Evolutionary conservation across 2,329 filamentous ascomycete genomes (phyloP), one percentile per base, ranked within the genome.

Genomic region (Aspergillus clavatus): DNA sequence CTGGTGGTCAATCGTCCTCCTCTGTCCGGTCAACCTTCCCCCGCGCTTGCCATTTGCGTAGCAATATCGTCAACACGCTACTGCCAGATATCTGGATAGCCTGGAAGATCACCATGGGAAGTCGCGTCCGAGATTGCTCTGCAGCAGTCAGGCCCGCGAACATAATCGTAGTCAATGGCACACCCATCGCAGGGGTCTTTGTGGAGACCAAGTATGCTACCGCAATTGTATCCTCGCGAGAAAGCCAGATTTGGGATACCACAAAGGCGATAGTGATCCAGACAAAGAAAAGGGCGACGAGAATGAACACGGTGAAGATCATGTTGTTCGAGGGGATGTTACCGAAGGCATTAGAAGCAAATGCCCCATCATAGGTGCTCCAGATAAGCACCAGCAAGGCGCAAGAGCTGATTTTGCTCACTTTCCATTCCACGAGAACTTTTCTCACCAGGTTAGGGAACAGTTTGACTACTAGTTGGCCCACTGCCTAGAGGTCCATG

Each of bases 201-300:
- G 81, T 82, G 0, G 82, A 81, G 39, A 79, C 80, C 55, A 81
- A 84, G 61, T 85, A 84, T 54, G 81, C 84, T 14, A 84, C 77
- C 0, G 82, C 80, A 38, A 85, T 74, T 1, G 81, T 76, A 52
- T 84, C 78, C 46, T 76, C 73, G 44, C 72, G 74, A 1, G 72
- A 67, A 61, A 83, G 72, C 63, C 73, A 79, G 62, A 0, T n/a
- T 29, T n/a, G 27, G 12, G 69, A 71, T 0, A 78, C 63, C 31
- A 62, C 69, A 56, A 81, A 79, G 57, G 79, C 82, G 10, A 83
- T 72, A 0, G 70, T 62, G 0, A 80, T 78, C 68, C 81, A 83
- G 37, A 84, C 53, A 19, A 76, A 56, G 56, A 83, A 85, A 7
- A 83, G 68, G 0, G 71, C 77, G n/a, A 84, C 68, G 43, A 80